Conservation (phyloP, 345 rosid species). For the Hirschfeldia incana region DNA sequence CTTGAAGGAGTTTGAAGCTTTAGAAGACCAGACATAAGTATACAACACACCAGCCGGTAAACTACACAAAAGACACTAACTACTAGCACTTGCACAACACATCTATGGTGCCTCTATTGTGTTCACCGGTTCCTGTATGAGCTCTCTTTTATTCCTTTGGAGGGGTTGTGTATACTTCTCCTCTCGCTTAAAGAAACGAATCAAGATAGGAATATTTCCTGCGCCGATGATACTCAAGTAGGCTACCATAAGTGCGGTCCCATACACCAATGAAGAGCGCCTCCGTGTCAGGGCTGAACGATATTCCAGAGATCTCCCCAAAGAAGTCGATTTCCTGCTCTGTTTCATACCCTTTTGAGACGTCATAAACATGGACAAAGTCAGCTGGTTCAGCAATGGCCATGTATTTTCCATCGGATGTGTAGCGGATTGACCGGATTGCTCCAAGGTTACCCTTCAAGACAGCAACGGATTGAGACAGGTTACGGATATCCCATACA, state of each 20-base stretch:
- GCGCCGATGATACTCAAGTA: constrained; percentile 64
- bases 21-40: constrained; percentile 4
- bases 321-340: constrained; percentile 86
- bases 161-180: constrained; percentile 16
- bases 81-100: constrained; percentile 36
- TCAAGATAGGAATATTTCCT: constrained; percentile 66
- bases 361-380: constrained; percentile 75
- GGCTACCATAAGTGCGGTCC: constrained; percentile 89
- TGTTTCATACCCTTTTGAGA: constrained; percentile 52
- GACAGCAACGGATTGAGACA: constrained; percentile 59
- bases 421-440: constrained; percentile 66
- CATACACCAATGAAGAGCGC: constrained; percentile 77
- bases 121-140: constrained; percentile 21
- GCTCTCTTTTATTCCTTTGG: constrained; percentile 16
- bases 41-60: constrained; percentile 19
- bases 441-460: constrained; percentile 85
- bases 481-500: constrained; percentile 71
- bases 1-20: constrained; percentile 5
- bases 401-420: constrained; percentile 72
- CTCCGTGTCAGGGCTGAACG: constrained; percentile 81
- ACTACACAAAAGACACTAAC: constrained; percentile 8
- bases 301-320: constrained; percentile 82
- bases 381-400: constrained; percentile 89
- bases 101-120: constrained; percentile 7
- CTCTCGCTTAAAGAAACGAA: constrained; percentile 47